Percentiles rank a stretch among this genome's conserved stretches.
Conservation (phyloP, 306 rosid species). For the Dryas octopetala region DNA sequence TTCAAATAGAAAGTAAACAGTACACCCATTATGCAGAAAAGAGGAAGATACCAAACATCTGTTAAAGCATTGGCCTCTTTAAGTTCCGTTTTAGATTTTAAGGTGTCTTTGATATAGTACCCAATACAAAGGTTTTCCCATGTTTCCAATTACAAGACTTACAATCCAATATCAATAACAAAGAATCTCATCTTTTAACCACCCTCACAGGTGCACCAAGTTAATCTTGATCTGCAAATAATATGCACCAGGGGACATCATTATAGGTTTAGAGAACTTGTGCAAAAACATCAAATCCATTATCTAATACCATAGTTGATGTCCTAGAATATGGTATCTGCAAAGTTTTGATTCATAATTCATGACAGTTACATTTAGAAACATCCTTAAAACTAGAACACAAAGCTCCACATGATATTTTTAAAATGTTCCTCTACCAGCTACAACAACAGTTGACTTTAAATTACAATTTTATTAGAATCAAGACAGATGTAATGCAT, state of each 20-base stretch:
- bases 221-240: background rate
- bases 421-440: background rate
- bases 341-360: background rate
- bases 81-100: background rate
- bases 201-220: background rate
- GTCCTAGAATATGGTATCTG: background rate
- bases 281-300: background rate
- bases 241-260: too few relatives aligned
- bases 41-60: background rate
- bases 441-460: background rate
- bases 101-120: background rate
- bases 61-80: background rate
- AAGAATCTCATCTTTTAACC: background rate
- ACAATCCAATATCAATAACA: background rate
- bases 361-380: background rate
- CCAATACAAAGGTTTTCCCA: background rate
- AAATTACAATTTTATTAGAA: background rate
- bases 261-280: too few relatives aligned
- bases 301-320: background rate
- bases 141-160: background rate
- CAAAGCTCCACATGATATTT: background rate
- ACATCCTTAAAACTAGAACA: background rate
- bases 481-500: background rate
- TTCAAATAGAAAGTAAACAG: background rate
- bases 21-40: background rate